These are phyloP conservation scores for Coemansia asiatica DNA, from an alignment of 192 early-diverging fungal species.

Conservation along the genomic window DNA sequence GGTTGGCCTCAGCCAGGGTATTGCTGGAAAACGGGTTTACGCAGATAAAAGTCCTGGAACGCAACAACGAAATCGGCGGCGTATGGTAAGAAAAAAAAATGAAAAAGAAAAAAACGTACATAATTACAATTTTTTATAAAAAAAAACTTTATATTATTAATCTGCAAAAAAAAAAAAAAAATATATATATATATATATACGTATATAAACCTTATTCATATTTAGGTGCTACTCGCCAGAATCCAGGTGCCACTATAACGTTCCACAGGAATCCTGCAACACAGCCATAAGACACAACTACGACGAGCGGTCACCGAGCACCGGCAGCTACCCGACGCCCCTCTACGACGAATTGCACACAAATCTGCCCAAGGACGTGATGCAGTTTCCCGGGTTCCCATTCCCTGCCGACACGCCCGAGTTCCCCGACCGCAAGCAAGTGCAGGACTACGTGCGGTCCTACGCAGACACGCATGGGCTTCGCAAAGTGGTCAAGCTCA, in stretches of 20 bases:
- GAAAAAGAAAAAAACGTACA: neutral
- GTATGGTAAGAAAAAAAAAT: constrained; percentile 49
- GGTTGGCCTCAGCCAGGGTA: constrained; percentile 31
- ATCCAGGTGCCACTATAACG: constrained; percentile 25
- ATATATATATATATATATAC: too few species aligned
- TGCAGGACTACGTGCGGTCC: constrained; percentile 40
- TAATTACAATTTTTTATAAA: neutral
- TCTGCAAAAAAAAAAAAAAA: too few species aligned
- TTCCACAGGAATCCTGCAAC: constrained; percentile 19
- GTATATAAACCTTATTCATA: neutral
- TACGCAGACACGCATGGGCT: constrained; percentile 29
- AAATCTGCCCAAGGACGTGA: constrained; percentile 58
- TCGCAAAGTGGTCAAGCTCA: constrained; percentile 25
- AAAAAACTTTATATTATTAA: neutral
- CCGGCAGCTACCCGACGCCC: constrained; percentile 32
- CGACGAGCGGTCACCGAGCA: constrained; percentile 18
- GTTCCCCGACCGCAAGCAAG: constrained; percentile 49
- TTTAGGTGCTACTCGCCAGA: constrained; percentile 55
- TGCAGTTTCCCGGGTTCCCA: constrained; percentile 52
- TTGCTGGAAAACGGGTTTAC: constrained; percentile 19
- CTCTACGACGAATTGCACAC: constrained; percentile 54
- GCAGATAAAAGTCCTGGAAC: constrained; percentile 52
- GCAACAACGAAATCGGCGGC: constrained; percentile 53
- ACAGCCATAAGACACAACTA: neutral
- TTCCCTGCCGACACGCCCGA: constrained; percentile 34